Percentiles rank a stretch among this genome's conserved stretches.
Evolutionary conservation across 2,329 filamentous ascomycete genomes (phyloP).

Genomic region (Colletotrichum agaves): DNA sequence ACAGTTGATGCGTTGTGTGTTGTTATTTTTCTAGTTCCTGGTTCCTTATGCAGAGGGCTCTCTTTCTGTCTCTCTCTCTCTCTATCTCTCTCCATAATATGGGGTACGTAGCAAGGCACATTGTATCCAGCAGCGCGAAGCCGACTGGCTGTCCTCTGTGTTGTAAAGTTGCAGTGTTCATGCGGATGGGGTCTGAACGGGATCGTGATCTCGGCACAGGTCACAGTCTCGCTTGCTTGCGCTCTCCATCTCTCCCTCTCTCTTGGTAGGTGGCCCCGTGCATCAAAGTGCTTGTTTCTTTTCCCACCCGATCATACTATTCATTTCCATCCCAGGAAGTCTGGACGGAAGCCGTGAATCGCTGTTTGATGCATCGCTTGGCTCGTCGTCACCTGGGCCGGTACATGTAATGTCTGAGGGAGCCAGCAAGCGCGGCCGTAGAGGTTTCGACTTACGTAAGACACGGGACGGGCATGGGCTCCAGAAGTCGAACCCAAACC

Average conservation of each 20-base stretch:
- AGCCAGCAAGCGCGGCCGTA: slow-evolving; percentile 27
- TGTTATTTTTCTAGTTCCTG: slow-evolving; percentile 8
- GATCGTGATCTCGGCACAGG: slow-evolving; percentile 18
- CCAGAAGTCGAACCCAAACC: slow-evolving; percentile 1
- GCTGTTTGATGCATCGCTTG: slow-evolving; percentile 32
- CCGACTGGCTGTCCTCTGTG: slow-evolving; percentile 20
- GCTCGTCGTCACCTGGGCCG: slow-evolving; percentile 4
- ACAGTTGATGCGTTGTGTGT: neutral
- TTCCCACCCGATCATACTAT: neutral
- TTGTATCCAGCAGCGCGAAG: slow-evolving; percentile 24
- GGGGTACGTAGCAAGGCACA: slow-evolving; percentile 28
- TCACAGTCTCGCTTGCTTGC: neutral
- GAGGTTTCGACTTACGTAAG: slow-evolving; percentile 35
- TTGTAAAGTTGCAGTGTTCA: slow-evolving; percentile 29
- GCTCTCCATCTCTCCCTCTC: too few species aligned
- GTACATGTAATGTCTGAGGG: slow-evolving; percentile 23
- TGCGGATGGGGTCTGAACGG: slow-evolving; percentile 24
- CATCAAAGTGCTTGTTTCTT: slow-evolving; percentile 24
- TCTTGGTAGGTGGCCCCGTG: too few species aligned
- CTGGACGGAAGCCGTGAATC: slow-evolving; percentile 19
- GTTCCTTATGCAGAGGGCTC: slow-evolving; percentile 16
- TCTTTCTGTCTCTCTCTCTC: neutral
- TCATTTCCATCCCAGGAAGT: slow-evolving; percentile 28
- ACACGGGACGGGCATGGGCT: neutral
- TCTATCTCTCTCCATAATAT: slow-evolving; percentile 2